Conservation (phyloP, 352 stramenopile species). For the Pilasporangium apinafurcum region DNA sequence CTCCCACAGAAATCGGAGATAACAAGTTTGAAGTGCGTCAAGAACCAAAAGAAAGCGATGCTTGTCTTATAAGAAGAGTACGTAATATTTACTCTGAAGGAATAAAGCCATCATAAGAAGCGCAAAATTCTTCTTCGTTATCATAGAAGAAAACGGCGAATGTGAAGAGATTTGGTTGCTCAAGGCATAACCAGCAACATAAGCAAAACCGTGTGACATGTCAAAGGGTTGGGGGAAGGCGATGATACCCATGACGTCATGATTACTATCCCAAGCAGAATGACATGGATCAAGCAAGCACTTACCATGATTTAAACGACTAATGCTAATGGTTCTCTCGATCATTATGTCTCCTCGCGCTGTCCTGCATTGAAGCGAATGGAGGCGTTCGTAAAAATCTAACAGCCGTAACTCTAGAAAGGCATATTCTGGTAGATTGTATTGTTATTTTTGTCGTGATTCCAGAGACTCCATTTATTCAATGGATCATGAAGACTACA, state of each 20-base stretch:
- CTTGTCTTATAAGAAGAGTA: neutral
- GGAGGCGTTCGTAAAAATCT: neutral
- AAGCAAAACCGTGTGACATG: neutral
- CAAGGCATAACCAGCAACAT: too few relatives aligned
- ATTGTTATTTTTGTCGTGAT: too few relatives aligned
- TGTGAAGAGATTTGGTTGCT: too few relatives aligned
- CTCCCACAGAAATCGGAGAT: neutral
- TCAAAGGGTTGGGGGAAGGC: neutral
- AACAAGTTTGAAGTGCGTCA: neutral
- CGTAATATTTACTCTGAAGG: neutral
- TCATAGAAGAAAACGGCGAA: too few relatives aligned
- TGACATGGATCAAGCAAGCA: neutral
- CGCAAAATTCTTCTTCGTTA: neutral
- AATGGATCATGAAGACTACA: too few relatives aligned
- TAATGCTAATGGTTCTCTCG: too few relatives aligned
- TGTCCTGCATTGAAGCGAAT: neutral
- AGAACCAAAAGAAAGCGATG: neutral
- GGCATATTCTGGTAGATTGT: too few relatives aligned
- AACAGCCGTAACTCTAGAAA: too few relatives aligned
- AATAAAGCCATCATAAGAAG: neutral
- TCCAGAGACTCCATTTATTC: too few relatives aligned
- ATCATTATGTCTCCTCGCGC: too few relatives aligned
- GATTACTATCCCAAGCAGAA: neutral
- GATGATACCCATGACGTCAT: constrained; percentile 1
- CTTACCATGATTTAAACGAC: neutral